A percentile compares a stretch with the other conserved stretches of the same genome.
Evolutionary conservation across 805 yeast genomes (phyloP).

Genomic region (Cyberlindnera maritima): DNA sequence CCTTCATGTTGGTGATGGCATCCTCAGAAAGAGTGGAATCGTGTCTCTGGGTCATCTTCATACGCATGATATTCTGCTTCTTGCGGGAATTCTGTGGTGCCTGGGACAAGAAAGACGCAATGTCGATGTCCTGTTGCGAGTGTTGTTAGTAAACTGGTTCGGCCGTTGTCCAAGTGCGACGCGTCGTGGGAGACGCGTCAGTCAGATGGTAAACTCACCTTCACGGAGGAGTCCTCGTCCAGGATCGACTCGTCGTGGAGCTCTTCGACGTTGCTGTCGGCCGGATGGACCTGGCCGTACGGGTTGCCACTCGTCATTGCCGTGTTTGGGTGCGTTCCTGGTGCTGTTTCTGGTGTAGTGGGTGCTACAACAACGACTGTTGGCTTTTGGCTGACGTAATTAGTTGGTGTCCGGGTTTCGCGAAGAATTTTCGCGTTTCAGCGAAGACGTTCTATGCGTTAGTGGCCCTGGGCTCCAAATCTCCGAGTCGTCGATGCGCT

Average conservation of each 20-base stretch:
- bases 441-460: too few relatives aligned
- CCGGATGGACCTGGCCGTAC: slow-evolving; percentile 1
- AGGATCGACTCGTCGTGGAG: slow-evolving; percentile 10
- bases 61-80: slow-evolving; percentile 5
- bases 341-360: too few relatives aligned
- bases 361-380: too few relatives aligned
- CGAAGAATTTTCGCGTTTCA: too few relatives aligned
- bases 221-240: neutral
- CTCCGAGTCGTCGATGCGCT: too few relatives aligned
- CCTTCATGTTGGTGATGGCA: slow-evolving; percentile 4
- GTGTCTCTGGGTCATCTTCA: slow-evolving; percentile 18
- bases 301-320: neutral
- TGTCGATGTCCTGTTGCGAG: slow-evolving; percentile 11
- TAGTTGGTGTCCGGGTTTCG: too few relatives aligned
- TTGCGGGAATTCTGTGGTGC: slow-evolving; percentile 9
- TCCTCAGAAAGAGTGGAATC: slow-evolving; percentile 5
- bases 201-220: too few relatives aligned
- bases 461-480: too few relatives aligned
- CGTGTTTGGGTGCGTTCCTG: neutral
- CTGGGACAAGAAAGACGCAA: slow-evolving; percentile 23
- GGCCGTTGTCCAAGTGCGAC: too few relatives aligned
- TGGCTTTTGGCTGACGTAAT: too few relatives aligned
- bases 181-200: neutral
- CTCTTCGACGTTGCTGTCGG: slow-evolving; percentile 10
- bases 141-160: slow-evolving; percentile 3